Evolutionary conservation across 768 basidiomycete species (phyloP).

Genomic region (Mycena galericulata): DNA sequence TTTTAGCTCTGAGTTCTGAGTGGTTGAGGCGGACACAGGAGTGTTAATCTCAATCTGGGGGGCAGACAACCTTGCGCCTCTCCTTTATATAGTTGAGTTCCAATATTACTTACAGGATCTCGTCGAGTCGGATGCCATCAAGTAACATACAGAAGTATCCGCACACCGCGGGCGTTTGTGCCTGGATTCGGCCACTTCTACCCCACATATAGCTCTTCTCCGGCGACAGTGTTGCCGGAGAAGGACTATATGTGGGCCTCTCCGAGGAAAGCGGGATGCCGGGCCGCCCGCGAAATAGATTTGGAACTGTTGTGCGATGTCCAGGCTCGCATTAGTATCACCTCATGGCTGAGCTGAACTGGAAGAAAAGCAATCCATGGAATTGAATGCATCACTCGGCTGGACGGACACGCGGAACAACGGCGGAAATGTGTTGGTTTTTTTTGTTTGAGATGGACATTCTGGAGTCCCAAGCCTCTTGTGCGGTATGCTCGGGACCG

Average conservation of each 20-base stretch:
- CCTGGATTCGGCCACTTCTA: background rate
- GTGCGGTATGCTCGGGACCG: too few relatives aligned
- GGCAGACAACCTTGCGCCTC: conserved; percentile 7
- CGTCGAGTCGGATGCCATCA: background rate
- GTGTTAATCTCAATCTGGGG: conserved; percentile 7
- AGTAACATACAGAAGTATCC: conserved; percentile 8
- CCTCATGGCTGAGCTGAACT: conserved; percentile 14
- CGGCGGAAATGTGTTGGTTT: too few relatives aligned
- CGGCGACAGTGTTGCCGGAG: background rate
- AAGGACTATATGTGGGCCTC: conserved; percentile 1
- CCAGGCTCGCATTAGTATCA: conserved; percentile 10
- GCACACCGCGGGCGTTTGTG: conserved; percentile 9
- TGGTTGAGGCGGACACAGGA: conserved; percentile 5
- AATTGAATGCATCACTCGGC: conserved; percentile 9
- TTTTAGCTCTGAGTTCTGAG: conserved; percentile 5
- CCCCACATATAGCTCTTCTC: background rate
- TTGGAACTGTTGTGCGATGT: conserved; percentile 15
- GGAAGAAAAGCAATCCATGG: conserved; percentile 14
- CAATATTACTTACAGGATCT: conserved; percentile 11
- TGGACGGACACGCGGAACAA: conserved; percentile 13
- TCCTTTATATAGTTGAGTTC: conserved; percentile 14
- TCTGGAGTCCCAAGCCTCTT: too few relatives aligned
- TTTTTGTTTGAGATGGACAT: too few relatives aligned
- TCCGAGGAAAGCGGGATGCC: conserved; percentile 3
- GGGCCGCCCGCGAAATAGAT: conserved; percentile 10